phyloP scores from a whole-genome alignment of 139 green algal genomes.

The Monoraphidium neglectum region DNA sequence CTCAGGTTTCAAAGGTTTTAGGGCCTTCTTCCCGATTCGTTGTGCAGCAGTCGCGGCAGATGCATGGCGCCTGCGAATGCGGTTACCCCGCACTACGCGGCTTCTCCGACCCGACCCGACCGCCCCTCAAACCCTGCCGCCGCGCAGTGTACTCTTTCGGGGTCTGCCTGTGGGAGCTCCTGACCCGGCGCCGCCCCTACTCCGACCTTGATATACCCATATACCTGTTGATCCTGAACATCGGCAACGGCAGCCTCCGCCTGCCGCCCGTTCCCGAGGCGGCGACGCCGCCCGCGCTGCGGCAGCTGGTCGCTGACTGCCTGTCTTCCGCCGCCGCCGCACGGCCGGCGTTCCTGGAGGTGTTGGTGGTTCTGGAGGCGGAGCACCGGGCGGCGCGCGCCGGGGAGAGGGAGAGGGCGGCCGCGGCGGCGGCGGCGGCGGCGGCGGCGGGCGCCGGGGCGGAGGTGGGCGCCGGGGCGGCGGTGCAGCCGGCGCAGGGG shows the following conservation, averaged over 20 bases:
- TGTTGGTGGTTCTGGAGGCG: slow-evolving; percentile 48
- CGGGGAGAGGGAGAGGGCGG: slow-evolving; percentile 28
- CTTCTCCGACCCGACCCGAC: too few relatives aligned
- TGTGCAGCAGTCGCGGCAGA: too few relatives aligned
- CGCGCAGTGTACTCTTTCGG: slow-evolving; percentile 56
- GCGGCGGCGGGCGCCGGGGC: too few relatives aligned
- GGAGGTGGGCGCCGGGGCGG: background rate
- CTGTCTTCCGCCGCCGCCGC: slow-evolving; percentile 33
- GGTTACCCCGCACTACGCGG: too few relatives aligned
- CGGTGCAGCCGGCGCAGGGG: background rate
- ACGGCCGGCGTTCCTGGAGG: slow-evolving; percentile 50
- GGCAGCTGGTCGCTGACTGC: slow-evolving; percentile 40
- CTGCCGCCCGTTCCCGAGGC: slow-evolving; percentile 34
- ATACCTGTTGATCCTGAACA: slow-evolving; percentile 49
- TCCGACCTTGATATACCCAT: slow-evolving; percentile 48
- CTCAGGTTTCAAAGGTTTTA: too few relatives aligned
- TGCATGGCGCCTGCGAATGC: too few relatives aligned
- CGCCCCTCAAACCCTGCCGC: too few relatives aligned
- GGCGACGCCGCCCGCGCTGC: slow-evolving; percentile 25
- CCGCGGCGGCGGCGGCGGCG: background rate
- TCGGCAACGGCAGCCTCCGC: slow-evolving; percentile 48
- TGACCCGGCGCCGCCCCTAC: slow-evolving; percentile 52
- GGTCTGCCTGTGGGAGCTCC: slow-evolving; percentile 60
- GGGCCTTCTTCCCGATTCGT: too few relatives aligned
- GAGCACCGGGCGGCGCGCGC: slow-evolving; percentile 48